Percentiles rank a stretch among this genome's conserved stretches.
Evolutionary conservation across 2,329 filamentous ascomycete species (phyloP).

Genomic region (Daldinia sp.): DNA sequence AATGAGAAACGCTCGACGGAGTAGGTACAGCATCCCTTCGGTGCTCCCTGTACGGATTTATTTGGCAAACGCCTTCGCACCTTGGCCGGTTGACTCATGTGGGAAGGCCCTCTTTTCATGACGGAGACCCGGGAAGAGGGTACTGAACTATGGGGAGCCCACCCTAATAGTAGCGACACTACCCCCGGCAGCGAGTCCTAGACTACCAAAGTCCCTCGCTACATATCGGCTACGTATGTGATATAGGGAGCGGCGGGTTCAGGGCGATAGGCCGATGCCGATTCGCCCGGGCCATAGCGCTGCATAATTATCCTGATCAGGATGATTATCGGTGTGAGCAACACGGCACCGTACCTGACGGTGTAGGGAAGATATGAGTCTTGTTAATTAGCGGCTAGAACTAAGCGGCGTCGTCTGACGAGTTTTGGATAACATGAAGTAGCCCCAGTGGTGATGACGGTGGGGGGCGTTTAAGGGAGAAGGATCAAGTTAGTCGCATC

Average conservation of each 20-base stretch:
- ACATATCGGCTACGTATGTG: background rate
- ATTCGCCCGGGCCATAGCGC: constrained; percentile 30
- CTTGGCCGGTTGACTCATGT: constrained; percentile 42
- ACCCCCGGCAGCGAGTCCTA: constrained; percentile 28
- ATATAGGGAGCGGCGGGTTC: constrained; percentile 15
- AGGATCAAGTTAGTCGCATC: constrained; percentile 34
- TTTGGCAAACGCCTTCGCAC: constrained; percentile 11
- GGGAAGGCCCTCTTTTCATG: constrained; percentile 17
- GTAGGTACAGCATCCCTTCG: constrained; percentile 23
- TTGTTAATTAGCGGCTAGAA: constrained; percentile 5
- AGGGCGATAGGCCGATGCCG: constrained; percentile 26
- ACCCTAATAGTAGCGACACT: constrained; percentile 7
- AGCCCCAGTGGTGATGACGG: constrained; percentile 6
- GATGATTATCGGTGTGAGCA: constrained; percentile 27
- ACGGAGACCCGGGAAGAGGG: constrained; percentile 31
- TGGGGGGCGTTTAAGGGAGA: constrained; percentile 21
- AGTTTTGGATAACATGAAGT: constrained; percentile 14
- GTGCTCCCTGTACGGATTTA: constrained; percentile 14
- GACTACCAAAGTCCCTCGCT: constrained; percentile 24
- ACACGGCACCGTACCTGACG: constrained; percentile 8
- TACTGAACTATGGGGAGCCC: constrained; percentile 10
- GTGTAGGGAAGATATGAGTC: constrained; percentile 8
- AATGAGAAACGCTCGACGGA: constrained; percentile 3
- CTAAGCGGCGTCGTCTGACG: constrained; percentile 27
- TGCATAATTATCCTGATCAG: constrained; percentile 21